These are phyloP conservation scores for Vigna trinervia DNA, from an alignment of 306 rosid genomes.

Conservation along the genomic window DNA sequence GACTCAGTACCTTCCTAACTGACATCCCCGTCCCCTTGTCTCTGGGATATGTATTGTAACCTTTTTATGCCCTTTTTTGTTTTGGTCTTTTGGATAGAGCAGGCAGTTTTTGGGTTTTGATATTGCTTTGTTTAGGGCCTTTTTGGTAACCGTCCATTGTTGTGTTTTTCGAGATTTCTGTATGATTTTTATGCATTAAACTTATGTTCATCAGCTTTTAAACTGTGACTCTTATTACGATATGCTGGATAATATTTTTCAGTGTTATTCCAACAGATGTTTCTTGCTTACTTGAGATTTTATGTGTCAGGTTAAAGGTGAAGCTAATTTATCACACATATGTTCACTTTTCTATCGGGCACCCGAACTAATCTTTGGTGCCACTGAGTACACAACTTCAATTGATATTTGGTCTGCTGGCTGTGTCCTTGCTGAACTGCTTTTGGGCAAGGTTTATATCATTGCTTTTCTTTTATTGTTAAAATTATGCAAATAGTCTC, in stretches of 20 bases:
- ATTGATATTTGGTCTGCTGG: slow-evolving; percentile 54
- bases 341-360: slow-evolving; percentile 87
- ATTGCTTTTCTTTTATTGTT: slow-evolving; percentile 12
- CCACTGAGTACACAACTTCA: slow-evolving; percentile 49
- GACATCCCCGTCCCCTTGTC: no score
- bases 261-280: slow-evolving; percentile 6
- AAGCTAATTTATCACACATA: slow-evolving; percentile 78
- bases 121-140: background rate
- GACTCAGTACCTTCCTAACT: no score
- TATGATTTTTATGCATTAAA: background rate
- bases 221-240: background rate
- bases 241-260: slow-evolving; percentile 6
- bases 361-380: slow-evolving; percentile 71
- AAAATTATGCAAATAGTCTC: slow-evolving; percentile 24
- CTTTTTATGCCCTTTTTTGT: background rate
- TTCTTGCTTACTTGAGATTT: slow-evolving; percentile 25
- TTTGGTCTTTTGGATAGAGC: background rate
- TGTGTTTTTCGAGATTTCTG: slow-evolving; percentile 7
- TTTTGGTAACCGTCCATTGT: background rate
- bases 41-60: background rate
- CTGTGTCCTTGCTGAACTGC: slow-evolving; percentile 51
- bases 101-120: background rate
- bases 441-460: slow-evolving; percentile 48
- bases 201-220: background rate
- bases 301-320: slow-evolving; percentile 73